phyloP scores from a whole-genome alignment of 2,329 filamentous ascomycete genomes.

The Cadophora sp. region DNA sequence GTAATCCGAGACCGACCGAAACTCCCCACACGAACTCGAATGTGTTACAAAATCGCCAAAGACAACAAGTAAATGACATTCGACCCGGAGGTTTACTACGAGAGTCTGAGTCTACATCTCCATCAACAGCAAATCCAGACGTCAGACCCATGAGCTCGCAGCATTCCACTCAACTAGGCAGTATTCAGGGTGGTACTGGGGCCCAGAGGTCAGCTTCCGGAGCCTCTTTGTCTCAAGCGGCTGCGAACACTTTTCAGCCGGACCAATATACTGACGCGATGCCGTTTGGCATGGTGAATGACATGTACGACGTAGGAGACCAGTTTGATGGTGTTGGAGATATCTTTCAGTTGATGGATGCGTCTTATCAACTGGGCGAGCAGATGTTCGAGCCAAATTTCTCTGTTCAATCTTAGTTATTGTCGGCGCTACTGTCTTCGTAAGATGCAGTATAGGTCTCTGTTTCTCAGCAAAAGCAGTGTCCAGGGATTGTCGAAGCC shows the following conservation, averaged over 20 bases:
- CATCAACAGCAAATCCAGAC: neutral
- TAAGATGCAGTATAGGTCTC: too few relatives aligned
- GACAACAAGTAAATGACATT: neutral
- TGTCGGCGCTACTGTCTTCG: too few relatives aligned
- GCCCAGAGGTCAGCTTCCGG: neutral
- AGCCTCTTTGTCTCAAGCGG: neutral
- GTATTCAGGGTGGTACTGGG: neutral
- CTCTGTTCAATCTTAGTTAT: neutral
- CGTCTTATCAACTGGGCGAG: conserved; percentile 30
- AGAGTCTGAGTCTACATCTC: neutral
- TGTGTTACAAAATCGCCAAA: neutral
- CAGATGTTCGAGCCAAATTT: conserved; percentile 18
- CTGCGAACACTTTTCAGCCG: neutral
- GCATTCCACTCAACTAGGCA: neutral
- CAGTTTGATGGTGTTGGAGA: conserved; percentile 17
- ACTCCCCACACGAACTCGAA: neutral
- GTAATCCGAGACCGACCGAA: neutral
- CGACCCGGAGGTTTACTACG: neutral
- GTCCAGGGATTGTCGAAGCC: too few relatives aligned
- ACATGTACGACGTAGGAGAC: conserved; percentile 10
- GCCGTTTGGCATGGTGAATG: conserved; percentile 1
- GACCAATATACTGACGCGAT: neutral
- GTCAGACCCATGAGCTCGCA: neutral
- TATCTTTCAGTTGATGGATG: conserved; percentile 34
- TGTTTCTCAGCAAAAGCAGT: too few relatives aligned